Percentiles rank a stretch among this genome's conserved stretches.
These are phyloP conservation scores for Pseudisothecium myosuroides DNA, from an alignment of 225 moss, liverwort and hornwort species.

Conservation along the genomic window DNA sequence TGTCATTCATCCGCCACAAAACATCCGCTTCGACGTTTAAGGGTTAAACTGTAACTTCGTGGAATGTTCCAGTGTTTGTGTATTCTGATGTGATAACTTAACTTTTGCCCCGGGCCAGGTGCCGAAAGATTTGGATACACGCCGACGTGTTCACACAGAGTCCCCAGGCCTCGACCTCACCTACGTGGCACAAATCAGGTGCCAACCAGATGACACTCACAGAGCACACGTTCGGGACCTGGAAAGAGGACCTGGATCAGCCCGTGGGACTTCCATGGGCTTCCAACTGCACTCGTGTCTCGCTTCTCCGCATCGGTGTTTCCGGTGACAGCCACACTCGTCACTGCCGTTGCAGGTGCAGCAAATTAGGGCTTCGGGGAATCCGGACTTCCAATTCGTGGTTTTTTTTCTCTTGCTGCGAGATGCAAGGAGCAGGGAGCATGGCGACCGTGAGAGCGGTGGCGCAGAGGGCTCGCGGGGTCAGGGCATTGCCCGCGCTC, in stretches of 20 bases:
- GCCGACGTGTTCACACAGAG: not conserved
- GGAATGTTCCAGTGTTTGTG: too few relatives aligned
- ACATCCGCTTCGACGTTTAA: too few relatives aligned
- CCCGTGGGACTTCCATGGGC: not conserved
- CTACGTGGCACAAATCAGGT: not conserved
- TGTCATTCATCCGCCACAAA: too few relatives aligned
- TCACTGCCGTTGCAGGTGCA: not conserved
- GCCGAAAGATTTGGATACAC: not conserved
- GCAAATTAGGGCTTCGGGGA: not conserved
- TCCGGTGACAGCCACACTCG: not conserved
- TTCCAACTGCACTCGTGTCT: not conserved
- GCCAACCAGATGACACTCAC: not conserved
- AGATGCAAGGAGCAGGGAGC: not conserved
- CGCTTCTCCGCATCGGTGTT: not conserved
- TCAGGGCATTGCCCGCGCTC: not conserved
- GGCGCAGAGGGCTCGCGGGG: not conserved
- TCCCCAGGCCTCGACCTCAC: not conserved
- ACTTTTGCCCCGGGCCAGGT: not conserved
- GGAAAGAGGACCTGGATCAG: not conserved
- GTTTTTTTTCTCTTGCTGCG: not conserved
- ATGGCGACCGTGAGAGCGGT: constrained; percentile 1
- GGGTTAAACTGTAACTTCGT: too few relatives aligned
- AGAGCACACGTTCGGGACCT: not conserved
- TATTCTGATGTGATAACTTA: too few relatives aligned
- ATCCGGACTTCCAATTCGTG: not conserved